Conservation (phyloP, 306 rosid genomes). For the Heteromeles arbutifolia region DNA sequence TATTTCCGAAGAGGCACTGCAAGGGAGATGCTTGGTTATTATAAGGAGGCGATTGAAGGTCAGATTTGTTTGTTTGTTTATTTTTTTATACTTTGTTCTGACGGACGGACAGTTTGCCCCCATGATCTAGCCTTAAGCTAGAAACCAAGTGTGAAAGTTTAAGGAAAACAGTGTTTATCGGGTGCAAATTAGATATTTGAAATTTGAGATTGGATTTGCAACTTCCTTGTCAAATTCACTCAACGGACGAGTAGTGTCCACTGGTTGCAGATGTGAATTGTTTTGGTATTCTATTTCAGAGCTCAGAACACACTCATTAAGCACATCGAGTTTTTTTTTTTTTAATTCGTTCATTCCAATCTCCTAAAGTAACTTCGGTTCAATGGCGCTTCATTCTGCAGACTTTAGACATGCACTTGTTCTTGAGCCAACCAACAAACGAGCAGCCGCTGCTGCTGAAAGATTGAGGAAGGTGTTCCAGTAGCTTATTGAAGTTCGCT, state of each 20-base stretch:
- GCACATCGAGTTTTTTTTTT: background rate
- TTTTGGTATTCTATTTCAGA: no score
- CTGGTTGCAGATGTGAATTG: background rate
- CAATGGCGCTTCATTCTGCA: slow-evolving; percentile 32
- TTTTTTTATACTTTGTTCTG: background rate
- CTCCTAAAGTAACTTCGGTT: background rate
- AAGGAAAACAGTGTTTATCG: background rate
- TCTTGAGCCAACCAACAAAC: slow-evolving; percentile 96
- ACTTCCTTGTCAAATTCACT: background rate
- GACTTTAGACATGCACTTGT: slow-evolving; percentile 82
- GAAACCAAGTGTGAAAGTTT: background rate
- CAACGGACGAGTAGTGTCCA: no score
- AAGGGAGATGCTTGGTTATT: slow-evolving; percentile 89
- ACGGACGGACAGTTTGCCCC: background rate
- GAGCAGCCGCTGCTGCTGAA: slow-evolving; percentile 76
- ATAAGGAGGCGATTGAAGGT: slow-evolving; percentile 92
- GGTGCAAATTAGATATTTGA: background rate
- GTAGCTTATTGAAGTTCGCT: slow-evolving; percentile 21
- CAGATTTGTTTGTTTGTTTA: slow-evolving; percentile 13
- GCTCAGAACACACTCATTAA: background rate
- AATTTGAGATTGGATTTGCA: background rate
- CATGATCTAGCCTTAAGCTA: background rate
- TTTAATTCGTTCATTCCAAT: background rate
- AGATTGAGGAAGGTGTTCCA: slow-evolving; percentile 69
- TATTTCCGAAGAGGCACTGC: slow-evolving; percentile 89